A percentile compares a stretch with the other conserved stretches of the same genome.
Conservation (phyloP, 805 yeast species). For the Spathaspora gorwiae region DNA sequence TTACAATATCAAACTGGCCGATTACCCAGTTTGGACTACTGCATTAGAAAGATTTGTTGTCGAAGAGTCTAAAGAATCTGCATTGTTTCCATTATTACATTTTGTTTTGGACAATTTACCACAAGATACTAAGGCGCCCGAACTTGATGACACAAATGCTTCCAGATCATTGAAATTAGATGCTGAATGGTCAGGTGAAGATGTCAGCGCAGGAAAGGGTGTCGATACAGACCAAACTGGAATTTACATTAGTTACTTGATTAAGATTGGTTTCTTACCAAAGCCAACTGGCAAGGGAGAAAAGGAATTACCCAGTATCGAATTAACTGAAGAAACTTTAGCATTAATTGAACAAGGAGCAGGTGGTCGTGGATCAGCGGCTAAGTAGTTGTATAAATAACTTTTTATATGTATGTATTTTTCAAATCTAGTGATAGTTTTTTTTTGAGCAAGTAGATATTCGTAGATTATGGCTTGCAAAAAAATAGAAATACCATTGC, state of each 20-base stretch:
- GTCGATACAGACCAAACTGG: constrained; percentile 66
- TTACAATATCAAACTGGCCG: constrained; percentile 55
- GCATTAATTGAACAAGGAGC: constrained; percentile 58
- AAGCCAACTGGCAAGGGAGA: constrained; percentile 46
- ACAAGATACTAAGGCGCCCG: constrained; percentile 89
- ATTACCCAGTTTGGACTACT: constrained; percentile 76
- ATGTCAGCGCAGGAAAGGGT: constrained; percentile 68
- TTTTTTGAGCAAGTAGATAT: too few relatives aligned
- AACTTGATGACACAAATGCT: constrained; percentile 84
- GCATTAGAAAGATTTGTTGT: constrained; percentile 74
- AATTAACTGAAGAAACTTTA: constrained; percentile 53
- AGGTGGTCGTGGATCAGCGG: constrained; percentile 71
- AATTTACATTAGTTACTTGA: constrained; percentile 73
- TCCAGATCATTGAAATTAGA: constrained; percentile 63
- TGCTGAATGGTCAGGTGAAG: constrained; percentile 58
- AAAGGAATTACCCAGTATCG: constrained; percentile 50
- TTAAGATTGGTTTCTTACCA: constrained; percentile 75
- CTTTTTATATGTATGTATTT: too few relatives aligned
- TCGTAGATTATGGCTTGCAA: too few relatives aligned
- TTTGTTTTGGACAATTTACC: constrained; percentile 92
- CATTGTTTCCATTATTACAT: constrained; percentile 88
- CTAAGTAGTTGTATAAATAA: constrained; percentile 20
- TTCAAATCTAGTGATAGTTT: too few relatives aligned
- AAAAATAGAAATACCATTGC: too few relatives aligned
- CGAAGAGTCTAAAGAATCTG: constrained; percentile 71